phyloP scores from a whole-genome alignment of 441 rosid genomes.

The Brassica balearica region DNA sequence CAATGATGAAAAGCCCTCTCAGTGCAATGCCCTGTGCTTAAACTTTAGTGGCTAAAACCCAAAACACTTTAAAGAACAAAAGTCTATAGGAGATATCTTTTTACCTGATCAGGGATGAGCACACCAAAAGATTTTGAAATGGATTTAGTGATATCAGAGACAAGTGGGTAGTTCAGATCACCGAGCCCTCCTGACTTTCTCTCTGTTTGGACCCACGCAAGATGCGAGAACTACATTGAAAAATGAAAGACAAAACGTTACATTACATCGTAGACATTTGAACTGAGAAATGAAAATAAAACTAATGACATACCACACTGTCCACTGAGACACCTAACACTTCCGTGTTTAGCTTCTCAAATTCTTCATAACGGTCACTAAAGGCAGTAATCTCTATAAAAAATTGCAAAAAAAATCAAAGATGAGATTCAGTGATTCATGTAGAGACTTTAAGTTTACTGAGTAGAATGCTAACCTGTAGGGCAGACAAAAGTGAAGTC shows the following conservation, averaged over 20 bases:
- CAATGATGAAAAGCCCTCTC: conserved; percentile 64
- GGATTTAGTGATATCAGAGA: conserved; percentile 80
- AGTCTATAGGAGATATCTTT: conserved; percentile 5
- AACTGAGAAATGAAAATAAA: neutral
- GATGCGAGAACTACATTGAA: conserved; percentile 65
- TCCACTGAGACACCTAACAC: conserved; percentile 72
- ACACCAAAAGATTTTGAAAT: conserved; percentile 75
- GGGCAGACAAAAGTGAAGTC: conserved; percentile 84
- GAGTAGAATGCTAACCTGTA: conserved; percentile 53
- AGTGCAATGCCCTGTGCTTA: conserved; percentile 69
- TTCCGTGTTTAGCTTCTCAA: conserved; percentile 75
- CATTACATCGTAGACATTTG: neutral
- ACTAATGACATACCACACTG: conserved; percentile 64
- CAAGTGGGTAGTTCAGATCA: conserved; percentile 74
- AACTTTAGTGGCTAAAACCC: neutral
- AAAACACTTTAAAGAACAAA: neutral
- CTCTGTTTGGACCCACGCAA: conserved; percentile 90
- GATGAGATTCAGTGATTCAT: conserved; percentile 11
- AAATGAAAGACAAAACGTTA: neutral
- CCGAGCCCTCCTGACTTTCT: conserved; percentile 93
- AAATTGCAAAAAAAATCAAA: neutral
- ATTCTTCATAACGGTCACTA: conserved; percentile 79
- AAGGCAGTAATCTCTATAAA: conserved; percentile 87
- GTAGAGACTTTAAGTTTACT: conserved; percentile 2
- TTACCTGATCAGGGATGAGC: conserved; percentile 84